Conservation (phyloP, 805 yeast species). For the Kodamaea kakaduensis region DNA sequence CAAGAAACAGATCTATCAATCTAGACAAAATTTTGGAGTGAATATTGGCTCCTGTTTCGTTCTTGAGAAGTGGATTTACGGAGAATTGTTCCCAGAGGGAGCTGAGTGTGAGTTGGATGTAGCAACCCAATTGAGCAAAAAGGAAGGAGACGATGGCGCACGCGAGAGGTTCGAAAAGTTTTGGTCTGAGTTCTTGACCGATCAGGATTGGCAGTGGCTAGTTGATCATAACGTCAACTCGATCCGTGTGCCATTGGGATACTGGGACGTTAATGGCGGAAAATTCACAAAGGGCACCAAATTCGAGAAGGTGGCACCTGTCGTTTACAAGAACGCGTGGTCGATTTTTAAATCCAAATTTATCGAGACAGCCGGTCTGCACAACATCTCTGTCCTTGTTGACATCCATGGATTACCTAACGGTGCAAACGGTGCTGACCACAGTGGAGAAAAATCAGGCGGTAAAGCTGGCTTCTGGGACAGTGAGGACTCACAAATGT, state of each 20-base stretch:
- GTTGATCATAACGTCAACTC: slow-evolving; percentile 65
- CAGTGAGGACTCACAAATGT: slow-evolving; percentile 34
- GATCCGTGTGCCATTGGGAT: slow-evolving; percentile 85
- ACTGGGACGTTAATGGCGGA: slow-evolving; percentile 79
- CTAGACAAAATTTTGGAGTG: slow-evolving; percentile 72
- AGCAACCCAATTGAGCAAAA: slow-evolving; percentile 44
- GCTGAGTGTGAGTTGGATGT: slow-evolving; percentile 74
- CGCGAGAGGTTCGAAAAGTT: slow-evolving; percentile 53
- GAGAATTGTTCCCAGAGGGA: slow-evolving; percentile 53
- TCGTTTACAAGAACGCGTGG: slow-evolving; percentile 78
- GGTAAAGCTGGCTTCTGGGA: slow-evolving; percentile 65
- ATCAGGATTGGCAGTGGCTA: slow-evolving; percentile 80
- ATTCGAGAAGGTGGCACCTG: slow-evolving; percentile 45
- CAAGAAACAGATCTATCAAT: slow-evolving; percentile 49
- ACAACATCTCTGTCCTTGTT: slow-evolving; percentile 69
- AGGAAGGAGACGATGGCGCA: slow-evolving; percentile 53
- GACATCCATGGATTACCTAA: slow-evolving; percentile 91
- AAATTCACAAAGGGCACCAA: slow-evolving; percentile 54
- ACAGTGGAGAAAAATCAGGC: slow-evolving; percentile 63
- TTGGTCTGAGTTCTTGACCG: slow-evolving; percentile 59
- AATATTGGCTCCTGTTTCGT: slow-evolving; percentile 82
- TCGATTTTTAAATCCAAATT: slow-evolving; percentile 45
- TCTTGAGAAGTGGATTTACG: slow-evolving; percentile 75
- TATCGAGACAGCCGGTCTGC: slow-evolving; percentile 54
- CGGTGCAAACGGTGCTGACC: slow-evolving; percentile 86